Evolutionary conservation across 129 eudicot species (phyloP).

Genomic region (Heracleum sosnowskyi): DNA sequence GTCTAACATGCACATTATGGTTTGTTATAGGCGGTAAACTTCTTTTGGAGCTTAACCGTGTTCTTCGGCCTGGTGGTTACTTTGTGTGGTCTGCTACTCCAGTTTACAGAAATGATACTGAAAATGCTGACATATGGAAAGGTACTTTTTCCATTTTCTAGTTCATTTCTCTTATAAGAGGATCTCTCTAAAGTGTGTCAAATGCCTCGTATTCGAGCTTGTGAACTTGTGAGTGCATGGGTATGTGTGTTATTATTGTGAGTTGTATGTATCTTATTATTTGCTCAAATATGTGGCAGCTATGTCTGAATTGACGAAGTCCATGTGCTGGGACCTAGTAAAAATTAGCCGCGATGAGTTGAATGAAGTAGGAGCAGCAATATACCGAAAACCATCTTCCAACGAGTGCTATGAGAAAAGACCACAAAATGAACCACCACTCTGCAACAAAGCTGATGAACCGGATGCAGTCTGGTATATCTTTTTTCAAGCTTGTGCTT

Average conservation of each 20-base stretch:
- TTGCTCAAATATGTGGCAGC: conserved; percentile 26
- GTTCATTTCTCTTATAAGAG: background rate
- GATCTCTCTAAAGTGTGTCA: background rate
- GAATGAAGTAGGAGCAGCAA: conserved; percentile 49
- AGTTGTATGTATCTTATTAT: conserved; percentile 3
- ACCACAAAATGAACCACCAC: conserved; percentile 49
- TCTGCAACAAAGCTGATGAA: conserved; percentile 48
- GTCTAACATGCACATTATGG: conserved; percentile 10
- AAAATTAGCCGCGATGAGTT: conserved; percentile 36
- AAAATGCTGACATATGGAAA: conserved; percentile 56
- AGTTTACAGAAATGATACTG: conserved; percentile 42
- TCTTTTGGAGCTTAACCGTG: conserved; percentile 57
- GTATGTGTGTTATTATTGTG: background rate
- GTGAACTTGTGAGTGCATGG: background rate
- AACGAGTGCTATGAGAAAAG: conserved; percentile 58
- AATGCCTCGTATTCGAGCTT: background rate
- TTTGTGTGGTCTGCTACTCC: conserved; percentile 86
- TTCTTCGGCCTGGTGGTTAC: conserved; percentile 64
- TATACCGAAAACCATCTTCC: conserved; percentile 57
- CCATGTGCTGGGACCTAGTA: conserved; percentile 65
- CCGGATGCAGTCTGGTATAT: conserved; percentile 59
- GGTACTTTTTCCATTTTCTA: conserved; percentile 19
- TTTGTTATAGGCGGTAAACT: conserved; percentile 51
- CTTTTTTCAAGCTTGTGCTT: background rate
- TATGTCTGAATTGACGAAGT: conserved; percentile 47